Evolutionary conservation across 2,329 filamentous ascomycete species (phyloP).

Genomic region (Purpureocillium lavendulum): DNA sequence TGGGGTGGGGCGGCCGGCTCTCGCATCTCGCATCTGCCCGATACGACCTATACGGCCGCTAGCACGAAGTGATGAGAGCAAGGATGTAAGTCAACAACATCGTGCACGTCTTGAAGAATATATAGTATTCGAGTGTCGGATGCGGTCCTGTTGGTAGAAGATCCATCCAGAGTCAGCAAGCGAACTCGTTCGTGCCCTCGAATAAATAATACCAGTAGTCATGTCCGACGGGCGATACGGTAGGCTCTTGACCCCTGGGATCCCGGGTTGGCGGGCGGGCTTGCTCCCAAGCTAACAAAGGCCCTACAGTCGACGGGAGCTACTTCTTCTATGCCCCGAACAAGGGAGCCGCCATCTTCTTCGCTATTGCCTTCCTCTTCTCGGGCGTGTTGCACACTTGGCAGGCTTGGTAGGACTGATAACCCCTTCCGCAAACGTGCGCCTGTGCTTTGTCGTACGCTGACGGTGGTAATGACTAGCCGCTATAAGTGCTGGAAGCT

Average conservation of each 20-base stretch:
- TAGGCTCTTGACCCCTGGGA: not conserved
- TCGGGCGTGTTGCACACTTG: conserved; percentile 23
- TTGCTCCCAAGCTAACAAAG: too few relatives aligned
- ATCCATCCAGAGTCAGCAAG: too few relatives aligned
- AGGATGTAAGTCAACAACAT: too few relatives aligned
- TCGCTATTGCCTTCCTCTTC: conserved; percentile 29
- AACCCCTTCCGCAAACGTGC: too few relatives aligned
- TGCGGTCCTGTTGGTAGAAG: too few relatives aligned
- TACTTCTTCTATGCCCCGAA: conserved; percentile 39
- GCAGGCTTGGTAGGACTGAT: not conserved
- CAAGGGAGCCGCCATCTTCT: conserved; percentile 38
- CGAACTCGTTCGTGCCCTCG: too few relatives aligned
- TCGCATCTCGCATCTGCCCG: not conserved
- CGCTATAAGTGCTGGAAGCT: not conserved
- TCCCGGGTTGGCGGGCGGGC: too few relatives aligned
- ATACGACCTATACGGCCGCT: not conserved
- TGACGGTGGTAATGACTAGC: too few relatives aligned
- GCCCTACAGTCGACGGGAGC: conserved; percentile 27
- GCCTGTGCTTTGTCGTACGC: too few relatives aligned
- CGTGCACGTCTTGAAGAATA: too few relatives aligned
- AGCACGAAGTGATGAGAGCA: not conserved
- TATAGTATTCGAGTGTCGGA: too few relatives aligned
- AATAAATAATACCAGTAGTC: not conserved
- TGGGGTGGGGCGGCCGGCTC: not conserved
- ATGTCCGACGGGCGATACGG: not conserved